Conservation (phyloP, 345 rosid species). For the Gynandropsis gynandra region DNA sequence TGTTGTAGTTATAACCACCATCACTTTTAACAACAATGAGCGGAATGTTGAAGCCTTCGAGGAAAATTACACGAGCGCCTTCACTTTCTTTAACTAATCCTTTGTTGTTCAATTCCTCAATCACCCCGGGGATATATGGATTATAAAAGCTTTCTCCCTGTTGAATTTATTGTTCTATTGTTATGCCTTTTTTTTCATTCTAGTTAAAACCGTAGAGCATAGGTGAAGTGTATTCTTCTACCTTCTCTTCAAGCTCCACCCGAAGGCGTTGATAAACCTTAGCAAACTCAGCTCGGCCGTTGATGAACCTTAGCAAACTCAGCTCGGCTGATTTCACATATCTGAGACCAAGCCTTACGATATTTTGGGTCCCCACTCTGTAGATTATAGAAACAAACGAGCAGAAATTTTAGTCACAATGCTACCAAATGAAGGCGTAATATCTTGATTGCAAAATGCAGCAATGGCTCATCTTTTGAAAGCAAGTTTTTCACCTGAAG, state of each 20-base stretch:
- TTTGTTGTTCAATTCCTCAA: conserved; percentile 43
- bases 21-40: conserved; percentile 95
- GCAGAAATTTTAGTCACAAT: conserved; percentile 7
- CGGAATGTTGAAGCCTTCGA: conserved; percentile 75
- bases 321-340: conserved; percentile 66
- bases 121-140: conserved; percentile 54
- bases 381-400: conserved; percentile 2
- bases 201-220: conserved; percentile 8
- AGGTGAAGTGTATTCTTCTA: conserved; percentile 18
- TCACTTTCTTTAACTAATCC: conserved; percentile 82
- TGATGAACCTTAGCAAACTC: conserved; percentile 78
- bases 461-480: not conserved
- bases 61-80: conserved; percentile 83
- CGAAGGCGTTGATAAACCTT: conserved; percentile 74
- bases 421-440: conserved; percentile 3
- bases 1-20: conserved; percentile 93
- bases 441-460: conserved; percentile 1
- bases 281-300: conserved; percentile 63
- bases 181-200: conserved; percentile 11
- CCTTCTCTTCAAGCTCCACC: conserved; percentile 86
- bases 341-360: conserved; percentile 73
- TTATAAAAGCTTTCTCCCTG: conserved; percentile 99
- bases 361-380: conserved; percentile 84
- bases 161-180: conserved; percentile 20
- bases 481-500: conserved; percentile 57